Percentiles rank a stretch among this genome's conserved stretches.
These are phyloP conservation scores for Pleodorina starrii DNA, from an alignment of 139 green algal genomes.

Conservation along the genomic window DNA sequence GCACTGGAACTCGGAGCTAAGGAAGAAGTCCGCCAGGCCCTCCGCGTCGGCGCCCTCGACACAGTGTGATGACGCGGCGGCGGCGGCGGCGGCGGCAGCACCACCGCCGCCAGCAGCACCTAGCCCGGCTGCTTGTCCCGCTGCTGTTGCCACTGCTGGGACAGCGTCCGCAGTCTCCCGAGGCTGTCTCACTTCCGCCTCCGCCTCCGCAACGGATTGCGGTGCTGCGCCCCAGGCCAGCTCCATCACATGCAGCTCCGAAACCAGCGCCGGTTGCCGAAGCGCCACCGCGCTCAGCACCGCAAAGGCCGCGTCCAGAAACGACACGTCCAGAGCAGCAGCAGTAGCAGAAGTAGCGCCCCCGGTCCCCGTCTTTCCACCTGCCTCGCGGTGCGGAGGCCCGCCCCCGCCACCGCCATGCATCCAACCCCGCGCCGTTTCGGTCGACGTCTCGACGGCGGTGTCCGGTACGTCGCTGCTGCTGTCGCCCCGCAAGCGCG, in stretches of 20 bases:
- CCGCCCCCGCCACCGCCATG: too few species aligned
- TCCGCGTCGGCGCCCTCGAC: not conserved
- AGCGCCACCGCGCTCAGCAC: not conserved
- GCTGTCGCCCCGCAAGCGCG: not conserved
- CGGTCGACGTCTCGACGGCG: too few species aligned
- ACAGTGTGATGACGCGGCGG: not conserved
- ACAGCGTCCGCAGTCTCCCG: not conserved
- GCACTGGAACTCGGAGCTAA: not conserved
- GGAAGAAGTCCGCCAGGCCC: not conserved
- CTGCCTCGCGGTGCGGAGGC: too few species aligned
- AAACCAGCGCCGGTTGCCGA: not conserved
- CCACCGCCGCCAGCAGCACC: not conserved
- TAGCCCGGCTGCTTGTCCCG: not conserved
- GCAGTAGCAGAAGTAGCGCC: too few species aligned
- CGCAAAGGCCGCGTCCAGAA: constrained; percentile 25
- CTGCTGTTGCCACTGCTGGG: not conserved
- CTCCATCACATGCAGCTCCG: constrained; percentile 3
- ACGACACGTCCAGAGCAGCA: not conserved
- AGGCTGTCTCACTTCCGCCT: not conserved
- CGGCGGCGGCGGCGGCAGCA: not conserved
- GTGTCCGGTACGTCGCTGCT: not conserved
- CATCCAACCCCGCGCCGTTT: too few species aligned
- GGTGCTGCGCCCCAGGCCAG: not conserved
- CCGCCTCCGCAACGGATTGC: not conserved
- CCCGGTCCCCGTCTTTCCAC: too few species aligned